A percentile compares a stretch with the other conserved stretches of the same genome.
phyloP scores from a whole-genome alignment of 2,329 filamentous ascomycete species.

The Penicillium crustosum region DNA sequence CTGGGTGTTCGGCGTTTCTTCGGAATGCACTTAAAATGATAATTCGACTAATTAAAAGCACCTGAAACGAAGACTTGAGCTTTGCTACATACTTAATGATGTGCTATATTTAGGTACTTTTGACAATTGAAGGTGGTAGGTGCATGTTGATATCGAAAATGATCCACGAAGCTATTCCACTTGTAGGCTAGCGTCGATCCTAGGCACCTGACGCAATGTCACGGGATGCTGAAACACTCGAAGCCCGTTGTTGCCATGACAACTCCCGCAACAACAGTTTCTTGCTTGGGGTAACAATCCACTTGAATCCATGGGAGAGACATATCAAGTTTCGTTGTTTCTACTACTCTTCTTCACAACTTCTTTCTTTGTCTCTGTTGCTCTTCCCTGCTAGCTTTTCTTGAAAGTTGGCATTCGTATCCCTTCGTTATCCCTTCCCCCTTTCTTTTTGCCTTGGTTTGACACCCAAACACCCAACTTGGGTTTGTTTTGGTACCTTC shows the following conservation, averaged over 20 bases:
- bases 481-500: slow-evolving; percentile 14
- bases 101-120: background rate
- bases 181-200: slow-evolving; percentile 19
- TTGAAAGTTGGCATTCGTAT: slow-evolving; percentile 12
- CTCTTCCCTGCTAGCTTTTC: slow-evolving; percentile 13
- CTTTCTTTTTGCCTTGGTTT: slow-evolving; percentile 8
- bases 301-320: slow-evolving; percentile 27
- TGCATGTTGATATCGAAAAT: slow-evolving; percentile 5
- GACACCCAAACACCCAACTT: slow-evolving; percentile 8
- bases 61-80: background rate
- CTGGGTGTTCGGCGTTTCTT: background rate
- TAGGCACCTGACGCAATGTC: slow-evolving; percentile 9
- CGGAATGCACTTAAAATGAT: background rate
- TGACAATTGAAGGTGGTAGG: background rate
- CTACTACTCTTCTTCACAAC: slow-evolving; percentile 14
- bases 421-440: slow-evolving; percentile 26
- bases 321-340: slow-evolving; percentile 24
- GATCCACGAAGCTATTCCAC: slow-evolving; percentile 8
- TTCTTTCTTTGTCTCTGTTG: slow-evolving; percentile 10
- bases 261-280: slow-evolving; percentile 35
- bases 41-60: too few relatives aligned
- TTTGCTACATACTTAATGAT: background rate
- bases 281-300: slow-evolving; percentile 30
- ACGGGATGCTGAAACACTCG: slow-evolving; percentile 16
- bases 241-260: slow-evolving; percentile 33